Percentiles rank a stretch among this genome's conserved stretches.
These are phyloP conservation scores for Pleurotus pulmonarius DNA, from an alignment of 768 basidiomycete genomes.

Conservation along the genomic window DNA sequence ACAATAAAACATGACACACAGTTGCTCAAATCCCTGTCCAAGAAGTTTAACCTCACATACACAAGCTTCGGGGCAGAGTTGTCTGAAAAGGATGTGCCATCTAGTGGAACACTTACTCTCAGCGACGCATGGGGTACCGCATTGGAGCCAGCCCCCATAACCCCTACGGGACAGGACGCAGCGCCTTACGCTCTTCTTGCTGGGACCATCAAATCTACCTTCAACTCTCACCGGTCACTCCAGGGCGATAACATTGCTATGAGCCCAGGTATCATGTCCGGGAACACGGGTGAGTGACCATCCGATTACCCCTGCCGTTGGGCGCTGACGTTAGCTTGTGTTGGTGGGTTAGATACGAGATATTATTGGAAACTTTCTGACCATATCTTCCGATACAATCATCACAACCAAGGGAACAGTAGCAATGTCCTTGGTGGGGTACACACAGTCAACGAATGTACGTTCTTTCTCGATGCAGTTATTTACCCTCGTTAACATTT, in stretches of 20 bases:
- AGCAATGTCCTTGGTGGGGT: conserved; percentile 33
- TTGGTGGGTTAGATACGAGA: conserved; percentile 42
- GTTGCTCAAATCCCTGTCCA: conserved; percentile 44
- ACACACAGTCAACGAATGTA: conserved; percentile 77
- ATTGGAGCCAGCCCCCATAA: conserved; percentile 67
- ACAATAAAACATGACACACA: conserved; percentile 39
- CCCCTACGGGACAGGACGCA: conserved; percentile 42
- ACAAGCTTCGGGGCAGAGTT: conserved; percentile 49
- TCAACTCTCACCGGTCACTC: conserved; percentile 42
- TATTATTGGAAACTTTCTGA: conserved; percentile 55
- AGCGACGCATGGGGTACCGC: conserved; percentile 45
- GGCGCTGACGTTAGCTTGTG: conserved; percentile 12
- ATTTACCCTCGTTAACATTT: conserved; percentile 10
- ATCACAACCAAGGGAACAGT: conserved; percentile 32
- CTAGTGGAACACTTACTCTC: conserved; percentile 46
- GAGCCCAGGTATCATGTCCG: conserved; percentile 54
- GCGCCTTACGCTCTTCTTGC: conserved; percentile 49
- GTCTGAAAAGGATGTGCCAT: conserved; percentile 26
- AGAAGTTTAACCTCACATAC: conserved; percentile 54
- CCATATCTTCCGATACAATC: conserved; percentile 69
- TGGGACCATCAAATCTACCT: conserved; percentile 63
- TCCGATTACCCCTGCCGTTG: not conserved
- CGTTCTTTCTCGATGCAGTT: conserved; percentile 14
- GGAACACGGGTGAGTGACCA: conserved; percentile 47
- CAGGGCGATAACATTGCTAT: conserved; percentile 35